Evolutionary conservation across 495 filamentous ascomycete genomes (phyloP), one percentile per base, ranked within the genome.

Genomic region (Copromyces sp.): DNA sequence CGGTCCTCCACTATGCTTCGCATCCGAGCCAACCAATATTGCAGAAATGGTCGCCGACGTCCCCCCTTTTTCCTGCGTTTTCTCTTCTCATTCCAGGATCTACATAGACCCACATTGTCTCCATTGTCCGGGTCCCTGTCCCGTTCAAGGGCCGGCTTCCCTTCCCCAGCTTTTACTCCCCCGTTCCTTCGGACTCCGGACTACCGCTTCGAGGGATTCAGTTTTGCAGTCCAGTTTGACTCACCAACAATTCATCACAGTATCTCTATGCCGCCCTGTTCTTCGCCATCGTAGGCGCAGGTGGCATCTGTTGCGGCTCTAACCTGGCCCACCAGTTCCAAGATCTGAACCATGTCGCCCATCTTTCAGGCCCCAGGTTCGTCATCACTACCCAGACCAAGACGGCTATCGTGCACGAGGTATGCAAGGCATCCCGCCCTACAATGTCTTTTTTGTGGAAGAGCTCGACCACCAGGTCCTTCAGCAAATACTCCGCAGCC

Each of bases 261-360:
- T 71, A 73, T 65, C 42, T 70, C 20, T 73, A 73, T 39, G 68
- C 35, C 7, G 32, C 72, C 11, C 47, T 73, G 9, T 70, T 71
- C 45, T 68, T 73, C 38, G 69, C 68, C 45, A 71, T 71, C n/a
- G 69, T 71, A 9, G 69, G 72, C 37, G 69, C 72, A 29, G 72
- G 72, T 32, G 72, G 72, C 44, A 61, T 73, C 20, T 69, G 29
- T 47, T 70, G 45, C 47, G 72, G 69, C 35, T 24, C 39, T 38
- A 73, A 68, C 39, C 68, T 69, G 20, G 68, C 68, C 68, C 69
- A 70, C 69, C 69, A 73, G 42, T 24, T 65, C 16, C 45, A 70
- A 17, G 47, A 70, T 29, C 39, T 68, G 20, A 70, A 68, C 68
- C 72, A 73, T 37, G 32, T 71, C 14, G 72, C 37, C 39, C 41